phyloP scores from a whole-genome alignment of 164 flowering plant species.

The Vitis rotundifolia region DNA sequence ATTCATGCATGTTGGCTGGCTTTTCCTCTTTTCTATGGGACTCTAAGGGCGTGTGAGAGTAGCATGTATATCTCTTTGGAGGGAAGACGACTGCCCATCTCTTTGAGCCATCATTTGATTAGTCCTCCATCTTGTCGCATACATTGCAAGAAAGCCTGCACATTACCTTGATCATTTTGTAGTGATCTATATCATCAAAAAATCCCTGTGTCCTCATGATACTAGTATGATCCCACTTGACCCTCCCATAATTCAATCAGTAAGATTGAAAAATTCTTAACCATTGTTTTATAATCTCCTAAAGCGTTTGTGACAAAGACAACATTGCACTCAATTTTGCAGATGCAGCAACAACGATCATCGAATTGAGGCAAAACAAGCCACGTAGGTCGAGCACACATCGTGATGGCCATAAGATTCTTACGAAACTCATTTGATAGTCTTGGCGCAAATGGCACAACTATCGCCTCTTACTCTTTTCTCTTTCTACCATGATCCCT shows the following conservation, averaged over 20 bases:
- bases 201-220: conserved; percentile 81
- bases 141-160: conserved; percentile 87
- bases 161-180: conserved; percentile 92
- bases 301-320: conserved; percentile 91
- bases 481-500: not conserved
- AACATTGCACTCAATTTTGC: conserved; percentile 64
- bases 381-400: conserved; percentile 91
- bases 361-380: conserved; percentile 84
- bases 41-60: no score
- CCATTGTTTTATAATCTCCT: conserved; percentile 77
- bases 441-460: conserved; percentile 92
- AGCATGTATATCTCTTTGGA: no score
- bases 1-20: no score
- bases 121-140: conserved; percentile 69
- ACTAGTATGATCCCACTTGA: conserved; percentile 72
- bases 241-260: conserved; percentile 74
- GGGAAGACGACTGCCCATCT: conserved; percentile 12
- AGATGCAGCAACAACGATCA: conserved; percentile 85
- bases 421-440: conserved; percentile 89
- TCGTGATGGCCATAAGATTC: conserved; percentile 87
- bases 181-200: conserved; percentile 88
- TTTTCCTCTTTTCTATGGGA: no score
- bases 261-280: conserved; percentile 67
- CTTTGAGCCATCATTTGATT: conserved; percentile 48
- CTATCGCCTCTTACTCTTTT: conserved; percentile 65